A percentile compares a stretch with the other conserved stretches of the same genome.
These are phyloP conservation scores for Penicillium odoratum DNA, from an alignment of 495 filamentous ascomycete species.

Conservation along the genomic window DNA sequence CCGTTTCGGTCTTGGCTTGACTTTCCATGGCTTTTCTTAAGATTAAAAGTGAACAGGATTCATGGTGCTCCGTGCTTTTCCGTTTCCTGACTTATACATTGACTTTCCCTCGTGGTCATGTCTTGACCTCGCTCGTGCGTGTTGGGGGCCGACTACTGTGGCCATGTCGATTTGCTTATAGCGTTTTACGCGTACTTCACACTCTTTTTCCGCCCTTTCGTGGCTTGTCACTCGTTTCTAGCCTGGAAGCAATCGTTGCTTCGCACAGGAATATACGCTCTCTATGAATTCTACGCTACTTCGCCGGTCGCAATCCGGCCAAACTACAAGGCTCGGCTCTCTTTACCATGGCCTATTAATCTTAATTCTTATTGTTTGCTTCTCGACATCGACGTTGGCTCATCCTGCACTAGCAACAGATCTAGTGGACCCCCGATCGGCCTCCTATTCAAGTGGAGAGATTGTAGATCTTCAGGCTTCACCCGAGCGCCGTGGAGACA, in stretches of 20 bases:
- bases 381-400: conserved; percentile 18
- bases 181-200: conserved; percentile 6
- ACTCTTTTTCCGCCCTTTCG: conserved; percentile 12
- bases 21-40: not conserved
- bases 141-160: not conserved
- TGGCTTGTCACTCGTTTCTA: conserved; percentile 23
- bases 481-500: conserved; percentile 1
- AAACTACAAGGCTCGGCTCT: conserved; percentile 3
- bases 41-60: conserved; percentile 2
- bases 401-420: conserved; percentile 10
- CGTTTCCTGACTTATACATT: conserved; percentile 1
- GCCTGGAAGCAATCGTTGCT: conserved; percentile 8
- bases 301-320: conserved; percentile 10
- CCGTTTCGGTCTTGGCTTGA: conserved; percentile 18
- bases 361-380: conserved; percentile 26
- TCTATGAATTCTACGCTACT: conserved; percentile 9
- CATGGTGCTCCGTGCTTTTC: conserved; percentile 3
- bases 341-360: conserved; percentile 24
- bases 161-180: conserved; percentile 14
- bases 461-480: conserved; percentile 21
- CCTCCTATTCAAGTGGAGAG: conserved; percentile 20
- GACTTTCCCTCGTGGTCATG: not conserved
- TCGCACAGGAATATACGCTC: conserved; percentile 4
- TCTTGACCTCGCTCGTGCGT: not conserved
- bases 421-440: conserved; percentile 15